Percentiles rank a stretch among this genome's conserved stretches.
Conservation (phyloP, 2,329 filamentous ascomycete species). For the Trichoderma sp. region DNA sequence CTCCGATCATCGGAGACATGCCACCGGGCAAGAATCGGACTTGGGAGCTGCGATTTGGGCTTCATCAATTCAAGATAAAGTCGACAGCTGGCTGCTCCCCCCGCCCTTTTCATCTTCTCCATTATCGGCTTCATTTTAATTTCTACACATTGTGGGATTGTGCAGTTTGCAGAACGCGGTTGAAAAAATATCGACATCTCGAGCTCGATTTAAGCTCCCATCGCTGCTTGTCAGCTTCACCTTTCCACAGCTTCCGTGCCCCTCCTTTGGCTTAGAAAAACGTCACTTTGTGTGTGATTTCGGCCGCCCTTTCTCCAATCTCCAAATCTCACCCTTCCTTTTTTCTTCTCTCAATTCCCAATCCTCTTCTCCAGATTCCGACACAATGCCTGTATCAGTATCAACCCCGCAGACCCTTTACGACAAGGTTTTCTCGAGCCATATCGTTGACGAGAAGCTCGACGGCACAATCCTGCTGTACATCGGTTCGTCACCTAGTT, state of each 20-base stretch:
- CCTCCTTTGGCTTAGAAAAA: constrained; percentile 8
- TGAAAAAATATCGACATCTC: background rate
- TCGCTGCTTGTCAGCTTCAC: constrained; percentile 8
- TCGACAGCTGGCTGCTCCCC: background rate
- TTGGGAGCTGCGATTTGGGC: background rate
- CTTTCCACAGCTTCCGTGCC: constrained; percentile 11
- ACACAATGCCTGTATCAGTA: constrained; percentile 71
- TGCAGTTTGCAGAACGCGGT: background rate
- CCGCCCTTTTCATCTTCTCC: background rate
- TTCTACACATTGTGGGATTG: background rate
- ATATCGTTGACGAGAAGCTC: constrained; percentile 92
- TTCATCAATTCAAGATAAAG: constrained; percentile 3
- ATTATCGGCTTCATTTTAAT: background rate
- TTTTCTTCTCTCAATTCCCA: background rate
- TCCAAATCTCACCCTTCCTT: background rate
- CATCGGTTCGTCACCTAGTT: constrained; percentile 64
- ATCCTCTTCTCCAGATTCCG: background rate
- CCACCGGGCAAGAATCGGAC: constrained; percentile 20
- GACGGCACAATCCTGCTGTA: constrained; percentile 92
- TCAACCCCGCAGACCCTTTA: constrained; percentile 80
- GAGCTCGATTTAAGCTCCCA: constrained; percentile 3
- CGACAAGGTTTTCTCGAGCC: constrained; percentile 94
- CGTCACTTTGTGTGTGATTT: background rate
- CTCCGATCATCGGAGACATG: constrained; percentile 27
- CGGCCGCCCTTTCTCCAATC: background rate